Evolutionary conservation across 305 asterid species (phyloP).

Genomic region (Fraxinus greggii): DNA sequence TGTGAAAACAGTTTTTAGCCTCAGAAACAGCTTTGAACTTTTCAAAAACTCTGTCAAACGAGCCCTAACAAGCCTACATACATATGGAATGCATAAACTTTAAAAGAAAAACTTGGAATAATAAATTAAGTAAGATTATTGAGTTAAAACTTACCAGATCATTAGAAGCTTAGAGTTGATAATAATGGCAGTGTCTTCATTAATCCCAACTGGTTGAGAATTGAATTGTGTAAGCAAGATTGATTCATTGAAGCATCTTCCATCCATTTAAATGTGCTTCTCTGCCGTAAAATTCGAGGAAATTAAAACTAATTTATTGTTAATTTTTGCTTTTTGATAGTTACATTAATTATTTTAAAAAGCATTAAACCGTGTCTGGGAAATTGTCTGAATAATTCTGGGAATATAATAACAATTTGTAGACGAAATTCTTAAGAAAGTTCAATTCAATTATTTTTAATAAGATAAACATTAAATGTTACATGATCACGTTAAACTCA

Average conservation of each 20-base stretch:
- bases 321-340: too few species aligned
- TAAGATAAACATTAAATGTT: too few species aligned
- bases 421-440: not conserved
- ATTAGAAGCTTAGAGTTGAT: too few species aligned
- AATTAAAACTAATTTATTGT: not conserved
- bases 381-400: not conserved
- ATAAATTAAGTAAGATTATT: too few species aligned
- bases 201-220: not conserved
- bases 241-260: not conserved
- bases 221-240: not conserved
- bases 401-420: not conserved
- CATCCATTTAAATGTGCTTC: not conserved
- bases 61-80: not conserved
- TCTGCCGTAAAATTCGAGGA: not conserved
- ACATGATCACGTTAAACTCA: too few species aligned
- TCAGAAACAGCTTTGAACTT: too few species aligned
- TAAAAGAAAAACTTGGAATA: too few species aligned
- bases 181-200: too few species aligned
- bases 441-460: too few species aligned
- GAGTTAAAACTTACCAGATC: not conserved
- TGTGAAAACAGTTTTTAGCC: too few species aligned
- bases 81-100: not conserved
- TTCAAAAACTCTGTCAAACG: not conserved
- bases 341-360: not conserved
- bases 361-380: not conserved